Conservation (phyloP, 2,329 filamentous ascomycete genomes). For the Celoporthe dispersa region DNA sequence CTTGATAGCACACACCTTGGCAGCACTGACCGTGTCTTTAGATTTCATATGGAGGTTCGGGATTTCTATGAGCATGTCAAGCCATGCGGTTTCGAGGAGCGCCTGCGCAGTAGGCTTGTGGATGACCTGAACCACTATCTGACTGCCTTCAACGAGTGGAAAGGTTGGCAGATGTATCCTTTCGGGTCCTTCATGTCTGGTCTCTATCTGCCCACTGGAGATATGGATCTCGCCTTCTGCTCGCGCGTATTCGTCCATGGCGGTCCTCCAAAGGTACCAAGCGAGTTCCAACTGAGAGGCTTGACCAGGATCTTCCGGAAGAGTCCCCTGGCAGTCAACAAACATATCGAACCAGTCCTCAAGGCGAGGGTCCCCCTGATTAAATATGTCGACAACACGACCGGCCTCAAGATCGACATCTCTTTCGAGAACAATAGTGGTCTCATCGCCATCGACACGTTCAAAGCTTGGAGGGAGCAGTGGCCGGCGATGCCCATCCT, state of each 20-base stretch:
- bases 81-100: constrained; percentile 76
- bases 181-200: constrained; percentile 97
- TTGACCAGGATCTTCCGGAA: constrained; percentile 65
- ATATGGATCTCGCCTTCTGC: constrained; percentile 91
- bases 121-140: constrained; percentile 67
- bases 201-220: constrained; percentile 71
- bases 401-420: constrained; percentile 84
- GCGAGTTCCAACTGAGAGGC: constrained; percentile 61
- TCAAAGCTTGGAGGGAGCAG: constrained; percentile 75
- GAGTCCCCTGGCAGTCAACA: constrained; percentile 59
- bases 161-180: constrained; percentile 60
- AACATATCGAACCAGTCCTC: constrained; percentile 69
- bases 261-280: constrained; percentile 46
- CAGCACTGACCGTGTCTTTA: constrained; percentile 40
- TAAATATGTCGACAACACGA: constrained; percentile 82
- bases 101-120: constrained; percentile 74
- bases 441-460: constrained; percentile 78
- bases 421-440: constrained; percentile 94
- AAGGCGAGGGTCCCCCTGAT: constrained; percentile 86
- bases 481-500: constrained; percentile 87
- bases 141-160: constrained; percentile 19
- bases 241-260: constrained; percentile 60
- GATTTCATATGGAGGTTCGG: constrained; percentile 86
- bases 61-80: constrained; percentile 88
- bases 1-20: not conserved